Conservation (phyloP, 73 alveolate species). For the Uronychia setigera region DNA sequence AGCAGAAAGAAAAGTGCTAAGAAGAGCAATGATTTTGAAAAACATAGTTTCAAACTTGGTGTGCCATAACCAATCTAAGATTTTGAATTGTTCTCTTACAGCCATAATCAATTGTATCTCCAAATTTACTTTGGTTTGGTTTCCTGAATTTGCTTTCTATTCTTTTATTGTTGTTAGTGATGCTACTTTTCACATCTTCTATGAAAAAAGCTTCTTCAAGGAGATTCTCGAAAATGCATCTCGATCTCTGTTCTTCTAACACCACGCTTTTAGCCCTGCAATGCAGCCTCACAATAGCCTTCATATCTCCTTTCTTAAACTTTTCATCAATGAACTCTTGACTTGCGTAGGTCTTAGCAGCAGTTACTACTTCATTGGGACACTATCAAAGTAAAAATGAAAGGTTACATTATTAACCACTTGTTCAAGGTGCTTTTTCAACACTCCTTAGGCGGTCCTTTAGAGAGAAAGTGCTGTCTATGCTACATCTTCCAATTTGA, state of each 20-base stretch:
- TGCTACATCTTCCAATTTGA: slow-evolving; percentile 20
- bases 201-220: slow-evolving; percentile 19
- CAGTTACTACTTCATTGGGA: not conserved
- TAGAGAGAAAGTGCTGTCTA: slow-evolving; percentile 1
- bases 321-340: slow-evolving; percentile 4
- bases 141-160: slow-evolving; percentile 9
- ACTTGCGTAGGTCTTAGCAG: slow-evolving; percentile 5
- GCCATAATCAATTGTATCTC: slow-evolving; percentile 5
- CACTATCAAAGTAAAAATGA: not conserved
- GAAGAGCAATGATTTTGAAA: slow-evolving; percentile 9
- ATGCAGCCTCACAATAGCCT: slow-evolving; percentile 10
- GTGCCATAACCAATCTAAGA: slow-evolving; percentile 26
- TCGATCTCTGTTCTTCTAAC: slow-evolving; percentile 2
- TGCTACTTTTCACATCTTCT: slow-evolving; percentile 8
- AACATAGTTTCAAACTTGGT: slow-evolving; percentile 9
- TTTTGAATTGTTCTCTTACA: not conserved
- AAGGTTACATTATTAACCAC: not conserved
- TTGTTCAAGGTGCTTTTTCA: slow-evolving; percentile 5
- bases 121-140: slow-evolving; percentile 10
- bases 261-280: not conserved
- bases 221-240: not conserved
- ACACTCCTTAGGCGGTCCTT: not conserved
- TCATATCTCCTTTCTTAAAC: slow-evolving; percentile 3
- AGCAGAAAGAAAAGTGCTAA: slow-evolving; percentile 9
- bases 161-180: slow-evolving; percentile 1